Evolutionary conservation across 768 basidiomycete genomes (phyloP).

Genomic region (Heimioporus sp.): DNA sequence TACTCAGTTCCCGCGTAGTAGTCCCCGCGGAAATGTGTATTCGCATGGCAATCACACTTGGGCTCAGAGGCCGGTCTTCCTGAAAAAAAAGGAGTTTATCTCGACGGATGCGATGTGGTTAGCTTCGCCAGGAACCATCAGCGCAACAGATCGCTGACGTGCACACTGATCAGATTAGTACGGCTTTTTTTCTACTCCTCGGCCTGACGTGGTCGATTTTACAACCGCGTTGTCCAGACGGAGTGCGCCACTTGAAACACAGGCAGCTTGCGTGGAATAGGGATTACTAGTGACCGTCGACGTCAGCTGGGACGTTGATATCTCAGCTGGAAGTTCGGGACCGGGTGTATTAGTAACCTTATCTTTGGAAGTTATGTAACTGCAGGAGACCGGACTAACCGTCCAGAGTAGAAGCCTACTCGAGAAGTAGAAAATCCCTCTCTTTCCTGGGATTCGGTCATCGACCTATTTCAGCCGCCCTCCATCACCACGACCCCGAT

Average conservation of each 20-base stretch:
- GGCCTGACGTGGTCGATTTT: background rate
- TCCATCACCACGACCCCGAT: background rate
- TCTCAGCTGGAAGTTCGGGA: constrained; percentile 13
- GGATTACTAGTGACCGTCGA: constrained; percentile 5
- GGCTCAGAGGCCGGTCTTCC: constrained; percentile 3
- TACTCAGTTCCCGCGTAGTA: background rate
- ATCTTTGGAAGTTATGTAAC: constrained; percentile 27
- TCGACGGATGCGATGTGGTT: constrained; percentile 6
- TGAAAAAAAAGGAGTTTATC: constrained; percentile 8
- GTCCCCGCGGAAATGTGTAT: constrained; percentile 1
- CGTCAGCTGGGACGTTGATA: constrained; percentile 8
- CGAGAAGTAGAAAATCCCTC: constrained; percentile 19
- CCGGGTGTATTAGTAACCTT: constrained; percentile 23
- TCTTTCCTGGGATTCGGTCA: constrained; percentile 16
- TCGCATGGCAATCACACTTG: constrained; percentile 13
- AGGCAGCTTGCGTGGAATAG: background rate
- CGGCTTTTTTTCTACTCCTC: background rate
- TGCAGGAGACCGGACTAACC: constrained; percentile 5
- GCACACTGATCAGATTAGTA: background rate
- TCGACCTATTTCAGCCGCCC: constrained; percentile 14
- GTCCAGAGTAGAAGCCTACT: constrained; percentile 9
- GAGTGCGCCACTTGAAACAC: background rate
- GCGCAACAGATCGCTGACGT: constrained; percentile 11
- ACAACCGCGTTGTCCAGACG: background rate
- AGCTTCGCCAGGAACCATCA: constrained; percentile 24